phyloP scores from a whole-genome alignment of 306 rosid genomes.

The Spatholobus suberectus region DNA sequence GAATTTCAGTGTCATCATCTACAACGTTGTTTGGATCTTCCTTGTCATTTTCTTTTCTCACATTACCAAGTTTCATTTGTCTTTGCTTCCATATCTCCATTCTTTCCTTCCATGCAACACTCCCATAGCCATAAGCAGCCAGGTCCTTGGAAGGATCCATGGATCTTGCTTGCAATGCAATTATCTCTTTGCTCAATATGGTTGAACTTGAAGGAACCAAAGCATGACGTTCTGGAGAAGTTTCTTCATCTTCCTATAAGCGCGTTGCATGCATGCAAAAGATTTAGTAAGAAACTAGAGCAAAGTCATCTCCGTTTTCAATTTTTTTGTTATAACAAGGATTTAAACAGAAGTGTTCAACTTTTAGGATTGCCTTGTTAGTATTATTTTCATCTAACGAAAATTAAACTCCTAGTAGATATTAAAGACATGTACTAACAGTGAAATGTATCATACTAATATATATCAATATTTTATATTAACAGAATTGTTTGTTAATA shows the following conservation, averaged over 20 bases:
- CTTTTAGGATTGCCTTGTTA: too few relatives aligned
- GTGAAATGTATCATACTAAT: too few relatives aligned
- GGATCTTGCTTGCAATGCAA: constrained; percentile 55
- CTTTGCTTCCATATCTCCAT: constrained; percentile 67
- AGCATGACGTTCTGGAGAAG: constrained; percentile 49
- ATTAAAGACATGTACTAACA: too few relatives aligned
- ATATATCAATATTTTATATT: too few relatives aligned
- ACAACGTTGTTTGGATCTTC: constrained; percentile 34
- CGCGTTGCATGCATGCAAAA: constrained; percentile 31
- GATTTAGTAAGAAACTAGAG: neutral
- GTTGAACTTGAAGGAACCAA: constrained; percentile 49
- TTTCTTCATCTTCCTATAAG: constrained; percentile 46
- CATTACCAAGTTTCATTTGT: constrained; percentile 41
- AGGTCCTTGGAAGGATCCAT: constrained; percentile 75
- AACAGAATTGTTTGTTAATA: too few relatives aligned
- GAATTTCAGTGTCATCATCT: constrained; percentile 51
- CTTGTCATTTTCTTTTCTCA: constrained; percentile 42
- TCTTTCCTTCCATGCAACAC: constrained; percentile 72
- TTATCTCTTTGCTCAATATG: constrained; percentile 37
- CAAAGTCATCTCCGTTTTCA: neutral
- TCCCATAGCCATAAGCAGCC: constrained; percentile 78
- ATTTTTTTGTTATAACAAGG: neutral
- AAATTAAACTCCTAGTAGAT: too few relatives aligned
- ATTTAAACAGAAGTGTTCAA: too few relatives aligned
- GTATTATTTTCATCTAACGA: too few relatives aligned